These are phyloP conservation scores for Pichia sp. DNA, from an alignment of 1,139 yeast genomes.

Conservation along the genomic window DNA sequence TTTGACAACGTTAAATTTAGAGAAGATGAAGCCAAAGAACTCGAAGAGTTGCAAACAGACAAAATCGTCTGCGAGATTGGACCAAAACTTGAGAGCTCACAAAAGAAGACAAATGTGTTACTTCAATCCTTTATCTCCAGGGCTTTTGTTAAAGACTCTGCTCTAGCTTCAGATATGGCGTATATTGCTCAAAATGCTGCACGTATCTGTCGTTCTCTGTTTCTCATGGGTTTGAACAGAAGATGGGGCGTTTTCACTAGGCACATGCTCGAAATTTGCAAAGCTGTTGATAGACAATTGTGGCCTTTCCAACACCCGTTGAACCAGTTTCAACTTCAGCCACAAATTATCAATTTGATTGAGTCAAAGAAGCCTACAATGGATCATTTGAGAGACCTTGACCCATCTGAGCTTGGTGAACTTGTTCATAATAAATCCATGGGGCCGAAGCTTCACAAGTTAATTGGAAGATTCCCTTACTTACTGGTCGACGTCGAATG, in stretches of 20 bases:
- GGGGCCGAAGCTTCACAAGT: conserved; percentile 56
- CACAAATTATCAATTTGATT: conserved; percentile 53
- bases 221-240: conserved; percentile 76
- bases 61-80: conserved; percentile 78
- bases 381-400: conserved; percentile 68
- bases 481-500: conserved; percentile 69
- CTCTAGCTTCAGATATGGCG: conserved; percentile 77
- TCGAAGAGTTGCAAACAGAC: conserved; percentile 52
- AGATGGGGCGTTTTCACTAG: conserved; percentile 83
- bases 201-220: conserved; percentile 86
- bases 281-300: conserved; percentile 71
- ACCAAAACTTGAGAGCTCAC: conserved; percentile 67
- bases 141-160: conserved; percentile 65
- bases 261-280: conserved; percentile 71
- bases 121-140: conserved; percentile 85
- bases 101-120: conserved; percentile 81
- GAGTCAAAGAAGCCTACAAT: conserved; percentile 61
- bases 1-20: conserved; percentile 87
- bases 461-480: conserved; percentile 69
- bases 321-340: conserved; percentile 77
- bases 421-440: conserved; percentile 72
- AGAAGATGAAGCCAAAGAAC: conserved; percentile 77
- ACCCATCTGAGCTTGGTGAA: conserved; percentile 75
- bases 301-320: conserved; percentile 95
- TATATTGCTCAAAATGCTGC: conserved; percentile 96